Evolutionary conservation across 805 yeast species (phyloP).

Genomic region (Candida arabinofermentans): DNA sequence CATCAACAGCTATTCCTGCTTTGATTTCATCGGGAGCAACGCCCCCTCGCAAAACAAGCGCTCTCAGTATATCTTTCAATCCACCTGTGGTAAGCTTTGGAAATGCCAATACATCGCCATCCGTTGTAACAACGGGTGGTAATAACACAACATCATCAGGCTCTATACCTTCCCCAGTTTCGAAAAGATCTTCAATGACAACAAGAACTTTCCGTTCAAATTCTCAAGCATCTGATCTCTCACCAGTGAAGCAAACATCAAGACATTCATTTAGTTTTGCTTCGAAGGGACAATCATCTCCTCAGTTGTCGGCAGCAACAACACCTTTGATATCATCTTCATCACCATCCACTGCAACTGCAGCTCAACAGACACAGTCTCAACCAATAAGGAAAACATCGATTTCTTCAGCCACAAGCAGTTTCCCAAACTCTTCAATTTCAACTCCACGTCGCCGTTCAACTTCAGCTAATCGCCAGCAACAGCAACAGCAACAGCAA

Average conservation of each 20-base stretch:
- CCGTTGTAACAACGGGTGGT: neutral
- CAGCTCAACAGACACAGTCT: constrained; percentile 8
- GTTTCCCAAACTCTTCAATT: neutral
- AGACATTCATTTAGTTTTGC: neutral
- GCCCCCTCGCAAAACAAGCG: constrained; percentile 1
- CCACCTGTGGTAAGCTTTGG: neutral
- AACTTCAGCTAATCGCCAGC: neutral
- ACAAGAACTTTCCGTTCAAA: constrained; percentile 32
- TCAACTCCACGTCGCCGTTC: constrained; percentile 1
- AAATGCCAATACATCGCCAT: too few relatives aligned
- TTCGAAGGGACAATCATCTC: neutral
- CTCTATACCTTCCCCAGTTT: neutral
- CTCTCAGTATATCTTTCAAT: too few relatives aligned
- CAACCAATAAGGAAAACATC: constrained; percentile 1
- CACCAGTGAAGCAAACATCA: constrained; percentile 18
- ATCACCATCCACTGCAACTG: constrained; percentile 1
- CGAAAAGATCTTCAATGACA: constrained; percentile 25
- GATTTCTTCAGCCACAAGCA: neutral
- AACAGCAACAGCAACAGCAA: neutral
- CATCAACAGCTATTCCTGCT: neutral
- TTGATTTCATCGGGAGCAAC: neutral
- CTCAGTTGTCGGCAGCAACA: neutral
- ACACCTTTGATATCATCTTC: constrained; percentile 3
- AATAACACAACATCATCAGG: too few relatives aligned
- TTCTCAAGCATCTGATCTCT: constrained; percentile 23